phyloP scores from a whole-genome alignment of 176 grass and related monocot genomes.

The Pontederia crassipes region DNA sequence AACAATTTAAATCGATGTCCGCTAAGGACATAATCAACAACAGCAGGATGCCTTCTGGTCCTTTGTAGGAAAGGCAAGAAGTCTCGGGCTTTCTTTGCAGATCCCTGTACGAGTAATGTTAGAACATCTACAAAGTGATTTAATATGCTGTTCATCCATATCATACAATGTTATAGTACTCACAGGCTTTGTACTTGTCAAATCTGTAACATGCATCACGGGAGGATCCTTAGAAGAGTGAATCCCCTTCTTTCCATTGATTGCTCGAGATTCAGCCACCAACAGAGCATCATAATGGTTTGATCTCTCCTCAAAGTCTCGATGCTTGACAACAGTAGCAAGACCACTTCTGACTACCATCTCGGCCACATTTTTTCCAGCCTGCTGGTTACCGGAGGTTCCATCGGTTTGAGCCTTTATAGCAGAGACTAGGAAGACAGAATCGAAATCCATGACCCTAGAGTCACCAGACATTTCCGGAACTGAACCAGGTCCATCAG shows the following conservation, averaged over 20 bases:
- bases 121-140: background rate
- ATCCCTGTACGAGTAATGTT: conserved; percentile 33
- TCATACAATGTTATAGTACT: background rate
- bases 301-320: conserved; percentile 91
- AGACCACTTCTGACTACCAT: conserved; percentile 78
- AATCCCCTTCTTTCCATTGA: conserved; percentile 83
- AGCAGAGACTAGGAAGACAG: conserved; percentile 53
- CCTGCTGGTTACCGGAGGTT: conserved; percentile 26
- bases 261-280: conserved; percentile 80
- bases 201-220: conserved; percentile 86
- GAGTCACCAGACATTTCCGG: conserved; percentile 35
- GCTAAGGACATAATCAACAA: conserved; percentile 96
- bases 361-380: conserved; percentile 69
- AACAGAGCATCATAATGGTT: conserved; percentile 85
- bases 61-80: conserved; percentile 88
- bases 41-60: conserved; percentile 63
- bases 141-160: background rate
- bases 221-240: conserved; percentile 66
- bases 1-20: conserved; percentile 92
- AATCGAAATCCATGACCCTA: conserved; percentile 89
- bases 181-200: background rate
- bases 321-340: conserved; percentile 61
- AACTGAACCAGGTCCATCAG: conserved; percentile 42
- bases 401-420: conserved; percentile 58
- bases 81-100: conserved; percentile 80